Conservation (phyloP, 2,329 filamentous ascomycete species). For the Cordyceps militaris region DNA sequence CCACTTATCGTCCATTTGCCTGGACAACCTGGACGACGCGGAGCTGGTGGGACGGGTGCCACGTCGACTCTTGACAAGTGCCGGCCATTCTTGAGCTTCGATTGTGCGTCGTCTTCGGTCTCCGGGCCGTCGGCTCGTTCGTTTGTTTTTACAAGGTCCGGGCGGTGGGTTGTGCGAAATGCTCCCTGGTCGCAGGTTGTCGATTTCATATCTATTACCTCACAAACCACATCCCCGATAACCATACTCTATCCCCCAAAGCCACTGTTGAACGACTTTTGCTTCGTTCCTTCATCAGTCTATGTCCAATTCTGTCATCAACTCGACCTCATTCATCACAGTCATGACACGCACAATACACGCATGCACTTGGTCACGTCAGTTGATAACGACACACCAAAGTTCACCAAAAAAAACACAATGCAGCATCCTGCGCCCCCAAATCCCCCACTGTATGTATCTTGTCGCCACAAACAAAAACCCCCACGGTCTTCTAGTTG, state of each 20-base stretch:
- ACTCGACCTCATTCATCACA: neutral
- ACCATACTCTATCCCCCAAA: neutral
- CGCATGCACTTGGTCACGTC: constrained; percentile 9
- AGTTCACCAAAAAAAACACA: neutral
- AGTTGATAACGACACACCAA: constrained; percentile 13
- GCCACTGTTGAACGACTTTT: constrained; percentile 12
- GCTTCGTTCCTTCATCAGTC: neutral
- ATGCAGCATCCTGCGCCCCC: neutral
- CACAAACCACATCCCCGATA: neutral
- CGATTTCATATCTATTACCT: neutral
- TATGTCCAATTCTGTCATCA: neutral
- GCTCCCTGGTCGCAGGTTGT: neutral
- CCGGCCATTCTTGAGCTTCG: neutral
- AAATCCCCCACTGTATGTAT: neutral
- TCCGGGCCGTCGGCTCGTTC: neutral
- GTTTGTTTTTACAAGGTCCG: neutral
- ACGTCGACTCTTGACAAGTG: no score
- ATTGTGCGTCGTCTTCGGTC: neutral
- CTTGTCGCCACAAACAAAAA: neutral
- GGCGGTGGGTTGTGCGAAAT: neutral
- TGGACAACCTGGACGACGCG: no score
- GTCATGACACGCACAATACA: neutral
- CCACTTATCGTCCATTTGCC: no score
- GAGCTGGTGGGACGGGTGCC: no score
- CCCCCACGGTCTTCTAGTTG: constrained; percentile 26